phyloP scores from a whole-genome alignment of 1,284 basidiomycete genomes.

The Cronartium quercuum region DNA sequence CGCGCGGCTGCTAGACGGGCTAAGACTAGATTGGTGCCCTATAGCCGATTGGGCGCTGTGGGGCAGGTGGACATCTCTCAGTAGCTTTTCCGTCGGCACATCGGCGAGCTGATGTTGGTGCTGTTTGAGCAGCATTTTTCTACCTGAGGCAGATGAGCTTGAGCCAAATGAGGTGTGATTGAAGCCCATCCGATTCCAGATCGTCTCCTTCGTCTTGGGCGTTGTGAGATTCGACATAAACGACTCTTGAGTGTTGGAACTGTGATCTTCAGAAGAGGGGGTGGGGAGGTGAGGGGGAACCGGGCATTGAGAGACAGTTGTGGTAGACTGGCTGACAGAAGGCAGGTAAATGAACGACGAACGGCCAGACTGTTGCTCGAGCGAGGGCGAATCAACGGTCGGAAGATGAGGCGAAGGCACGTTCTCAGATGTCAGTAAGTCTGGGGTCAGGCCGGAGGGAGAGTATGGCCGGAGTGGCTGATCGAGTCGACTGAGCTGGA shows the following conservation, averaged over 20 bases:
- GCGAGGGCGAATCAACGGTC: too few species aligned
- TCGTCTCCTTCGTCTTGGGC: constrained; percentile 1
- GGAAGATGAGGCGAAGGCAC: too few species aligned
- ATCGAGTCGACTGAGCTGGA: too few species aligned
- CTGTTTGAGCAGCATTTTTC: not conserved
- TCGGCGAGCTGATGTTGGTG: constrained; percentile 1
- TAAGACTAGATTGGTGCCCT: not conserved
- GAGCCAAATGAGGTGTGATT: not conserved
- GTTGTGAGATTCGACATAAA: not conserved
- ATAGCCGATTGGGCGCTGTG: not conserved
- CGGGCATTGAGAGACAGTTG: not conserved
- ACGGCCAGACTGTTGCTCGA: not conserved
- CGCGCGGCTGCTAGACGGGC: not conserved
- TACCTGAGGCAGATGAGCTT: not conserved
- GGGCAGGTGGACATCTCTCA: not conserved
- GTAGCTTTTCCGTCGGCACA: not conserved
- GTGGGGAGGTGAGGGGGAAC: not conserved
- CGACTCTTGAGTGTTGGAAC: not conserved
- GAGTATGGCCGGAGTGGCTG: too few species aligned
- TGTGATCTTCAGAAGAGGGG: not conserved
- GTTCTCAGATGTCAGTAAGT: too few species aligned
- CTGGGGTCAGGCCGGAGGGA: too few species aligned
- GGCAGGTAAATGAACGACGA: not conserved
- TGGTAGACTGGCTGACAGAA: not conserved
- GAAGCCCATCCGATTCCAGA: constrained; percentile 6